Evolutionary conservation across 345 rosid species (phyloP), one percentile per base, ranked within the genome.

Genomic region (Salix arbutifolia): DNA sequence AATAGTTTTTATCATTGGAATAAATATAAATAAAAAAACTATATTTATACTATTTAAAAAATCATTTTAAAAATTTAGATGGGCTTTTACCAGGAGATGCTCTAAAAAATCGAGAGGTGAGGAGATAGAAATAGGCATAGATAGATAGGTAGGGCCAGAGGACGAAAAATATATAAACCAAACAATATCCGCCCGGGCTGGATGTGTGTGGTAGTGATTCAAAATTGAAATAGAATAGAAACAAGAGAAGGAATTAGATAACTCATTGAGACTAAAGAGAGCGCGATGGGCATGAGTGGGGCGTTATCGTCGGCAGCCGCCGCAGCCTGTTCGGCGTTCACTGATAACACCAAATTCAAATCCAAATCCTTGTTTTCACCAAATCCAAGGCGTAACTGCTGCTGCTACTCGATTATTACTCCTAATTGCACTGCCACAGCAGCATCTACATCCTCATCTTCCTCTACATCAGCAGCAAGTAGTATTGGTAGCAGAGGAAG

Each of bases 261-360:
- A 3, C 26, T 10, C 62, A 23, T n/a, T 56, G 23, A 11, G 64
- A 50, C 5, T 30, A 14, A 4, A 16, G 2, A 5, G 30, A n/a
- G 62, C 2, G 64, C 70, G 79, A 76, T 58, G 17, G 30, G 74
- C 31, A 21, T 74, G 33, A n/a, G 61, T 33, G 12, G 70, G 48
- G 62, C 48, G 62, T 61, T 76, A 44, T 61, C 73, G 58, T 76
- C 78, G 60, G 61, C 61, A 11, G 68, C 70, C 30, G 13, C 25
- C 23, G 30, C 64, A 44, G 37, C 50, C n/a, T 30, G 61, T 74
- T 46, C 77, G 33, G 31, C 40, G 33, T 31, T 40, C 42, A 31
- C n/a, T 60, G 74, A 52, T 31, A 52, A 11, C 25, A 11, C 13
- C 61, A 12, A 40, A n/a, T 30, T 10, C 17, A 70, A 17, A 26